These are phyloP conservation scores for Cercospora zeina DNA, from an alignment of 2,329 filamentous ascomycete species.

Conservation along the genomic window DNA sequence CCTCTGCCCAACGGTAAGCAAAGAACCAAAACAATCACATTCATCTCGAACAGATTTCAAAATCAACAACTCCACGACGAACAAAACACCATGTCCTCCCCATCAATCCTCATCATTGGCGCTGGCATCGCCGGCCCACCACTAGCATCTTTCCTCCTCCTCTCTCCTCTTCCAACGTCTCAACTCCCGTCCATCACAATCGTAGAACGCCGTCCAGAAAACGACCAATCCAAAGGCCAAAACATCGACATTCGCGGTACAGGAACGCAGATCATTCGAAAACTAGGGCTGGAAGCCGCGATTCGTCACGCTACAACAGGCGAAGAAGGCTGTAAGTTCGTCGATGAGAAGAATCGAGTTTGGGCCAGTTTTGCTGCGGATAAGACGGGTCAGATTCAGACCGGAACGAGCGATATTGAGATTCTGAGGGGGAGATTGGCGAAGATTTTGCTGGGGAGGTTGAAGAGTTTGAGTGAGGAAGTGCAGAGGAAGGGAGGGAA, in stretches of 20 bases:
- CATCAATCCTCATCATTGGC: constrained; percentile 36
- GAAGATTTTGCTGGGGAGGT: constrained; percentile 30
- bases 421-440: constrained; percentile 38
- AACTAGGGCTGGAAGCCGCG: constrained; percentile 36
- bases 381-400: constrained; percentile 33
- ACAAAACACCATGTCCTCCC: constrained; percentile 14
- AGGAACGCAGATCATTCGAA: constrained; percentile 35
- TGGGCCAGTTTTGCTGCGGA: constrained; percentile 33
- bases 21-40: neutral
- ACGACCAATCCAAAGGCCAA: constrained; percentile 32
- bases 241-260: constrained; percentile 40
- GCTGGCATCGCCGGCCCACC: constrained; percentile 36
- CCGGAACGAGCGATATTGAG: constrained; percentile 39
- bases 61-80: neutral
- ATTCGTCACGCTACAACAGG: constrained; percentile 32
- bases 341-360: constrained; percentile 30
- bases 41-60: neutral
- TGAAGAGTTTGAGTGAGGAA: constrained; percentile 28
- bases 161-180: constrained; percentile 19
- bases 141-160: constrained; percentile 35
- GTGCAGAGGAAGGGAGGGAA: constrained; percentile 30
- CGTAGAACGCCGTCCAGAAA: constrained; percentile 33
- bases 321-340: constrained; percentile 37
- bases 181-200: constrained; percentile 36
- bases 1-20: neutral